Base-by-base conservation (phyloP, 495 filamentous ascomycete species). In the Cairneyella variabilis region DNA sequence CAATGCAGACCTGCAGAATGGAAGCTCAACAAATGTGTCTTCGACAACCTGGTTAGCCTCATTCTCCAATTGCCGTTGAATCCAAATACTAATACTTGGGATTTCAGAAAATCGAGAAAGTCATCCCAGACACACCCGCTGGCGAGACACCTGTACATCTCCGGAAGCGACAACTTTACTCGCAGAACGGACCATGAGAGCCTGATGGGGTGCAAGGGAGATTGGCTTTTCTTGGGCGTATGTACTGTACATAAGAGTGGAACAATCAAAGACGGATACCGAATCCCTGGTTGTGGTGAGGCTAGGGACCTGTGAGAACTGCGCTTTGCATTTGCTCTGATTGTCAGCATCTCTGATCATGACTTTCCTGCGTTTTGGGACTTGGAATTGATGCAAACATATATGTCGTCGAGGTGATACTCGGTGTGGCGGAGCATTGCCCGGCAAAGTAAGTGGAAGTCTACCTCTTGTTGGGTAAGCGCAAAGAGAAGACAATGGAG, bases 1-100 rank as follows among this genome's bases (percentile, higher is more conserved):
- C 87, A 96, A 55, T 99, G 93, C 75, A 79, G 93, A 27, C 76
- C 77, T 45, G 66, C 67, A 32, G 91, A 97, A 74, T 80, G 89
- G 80, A 80, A 78, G 56, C 70, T 97, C 42, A 97, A 96, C 75
- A 82, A 78, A 63, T 99, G 93, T 72, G 90, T 97, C 27, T 97
- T 92, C 64, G 84, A 96, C 43, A 96, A 96, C 62, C 67, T 99
- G 76, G 93, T 97, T 71, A 61, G 87, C 76, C 30, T 0, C 28
- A 49, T 36, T 49, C 34, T 46, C 14, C 1, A 28, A 43, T 28
- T 41, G 25, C n/a, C 37, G n/a, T n/a, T n/a, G n/a, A 40, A n/a
- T 32, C 3, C 22, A 17, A 26, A 43, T 34, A 27, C 39, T 54
- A 43, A 59, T 20, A 6, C n/a, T 8, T n/a, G 5, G 6, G n/a